Evolutionary conservation across 2,329 filamentous ascomycete species (phyloP), one percentile per base, ranked within the genome.

Genomic region (Hymenoscyphus repandus): DNA sequence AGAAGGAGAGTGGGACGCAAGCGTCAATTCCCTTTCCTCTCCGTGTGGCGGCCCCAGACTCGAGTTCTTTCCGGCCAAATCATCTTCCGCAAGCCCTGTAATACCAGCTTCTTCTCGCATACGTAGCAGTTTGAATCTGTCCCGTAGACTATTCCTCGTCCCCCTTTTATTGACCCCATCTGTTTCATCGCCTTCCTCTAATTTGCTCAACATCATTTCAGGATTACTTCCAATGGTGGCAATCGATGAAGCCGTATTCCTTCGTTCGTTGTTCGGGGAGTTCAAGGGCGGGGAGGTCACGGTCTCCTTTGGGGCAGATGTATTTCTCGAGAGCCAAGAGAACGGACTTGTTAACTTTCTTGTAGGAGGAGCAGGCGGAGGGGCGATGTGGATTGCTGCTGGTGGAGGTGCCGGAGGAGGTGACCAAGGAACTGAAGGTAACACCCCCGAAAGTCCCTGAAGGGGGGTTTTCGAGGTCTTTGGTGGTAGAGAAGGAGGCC

Each of bases 291-390:
- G 77, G 11, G 82, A 77, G 46, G 80, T 76, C 38, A 73, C 67
- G 17, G 65, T 62, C 7, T 81, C 75, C 57, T 78, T 77, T 3
- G 76, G 73, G 65, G 77, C 79, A 33, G 77, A 75, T 10, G 82
- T 80, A 66, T 77, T 85, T 58, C 89, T 76, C 31, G 88, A 89
- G 36, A 95, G 77, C 84, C 88, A 92, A 36, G 88, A 82, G 62
- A 95, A 95, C n/a, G 87, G 89, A 59, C 88, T 89, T 7, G 88
- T 91, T 49, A 95, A 79, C 68, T 93, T 95, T 64, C 90, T 77
- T 53, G 78, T 58, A 11, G 73, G 70, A 2, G 74, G 56, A 4
- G 56, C 47, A 17, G 64, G 39, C 5, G 56, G 56, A 18, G 62
- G 50, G 18, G 61, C 58, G 17, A 59, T 52, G 40, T 50, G 20